Percentiles rank a stretch among this genome's conserved stretches.
These are phyloP conservation scores for Kodamaea hsintzibuensis DNA, from an alignment of 805 yeast species.

Conservation along the genomic window DNA sequence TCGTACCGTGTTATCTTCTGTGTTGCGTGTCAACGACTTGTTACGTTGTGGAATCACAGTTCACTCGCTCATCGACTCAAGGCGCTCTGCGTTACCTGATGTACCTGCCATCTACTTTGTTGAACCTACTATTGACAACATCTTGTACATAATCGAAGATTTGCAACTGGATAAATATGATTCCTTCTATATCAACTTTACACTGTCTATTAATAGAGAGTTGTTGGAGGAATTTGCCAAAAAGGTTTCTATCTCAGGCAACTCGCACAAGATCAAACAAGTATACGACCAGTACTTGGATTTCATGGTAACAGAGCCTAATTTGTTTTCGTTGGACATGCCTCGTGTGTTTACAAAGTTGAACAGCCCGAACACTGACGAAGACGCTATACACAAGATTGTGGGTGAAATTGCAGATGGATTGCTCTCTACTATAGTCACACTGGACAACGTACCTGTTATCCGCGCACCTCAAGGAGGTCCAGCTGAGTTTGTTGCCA, in stretches of 20 bases:
- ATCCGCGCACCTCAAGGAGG: conserved; percentile 91
- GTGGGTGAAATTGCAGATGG: conserved; percentile 80
- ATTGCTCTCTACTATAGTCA: conserved; percentile 73
- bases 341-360: conserved; percentile 64
- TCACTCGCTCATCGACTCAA: conserved; percentile 71
- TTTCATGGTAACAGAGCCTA: conserved; percentile 90
- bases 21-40: conserved; percentile 88
- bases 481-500: conserved; percentile 93
- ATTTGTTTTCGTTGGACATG: conserved; percentile 77
- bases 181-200: conserved; percentile 80
- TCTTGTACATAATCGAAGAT: conserved; percentile 69
- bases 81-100: conserved; percentile 84
- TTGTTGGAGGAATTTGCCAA: conserved; percentile 87
- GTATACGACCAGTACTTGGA: conserved; percentile 94
- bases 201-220: conserved; percentile 74
- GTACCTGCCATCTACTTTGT: conserved; percentile 94
- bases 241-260: conserved; percentile 70
- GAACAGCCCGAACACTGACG: conserved; percentile 71
- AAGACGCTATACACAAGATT: conserved; percentile 65
- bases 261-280: conserved; percentile 73
- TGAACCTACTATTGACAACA: conserved; percentile 79
- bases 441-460: conserved; percentile 80
- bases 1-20: conserved; percentile 84
- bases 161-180: conserved; percentile 74
- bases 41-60: conserved; percentile 89